These are phyloP conservation scores for Ambrosiella cleistominuta DNA, from an alignment of 2,329 filamentous ascomycete species.

Conservation along the genomic window DNA sequence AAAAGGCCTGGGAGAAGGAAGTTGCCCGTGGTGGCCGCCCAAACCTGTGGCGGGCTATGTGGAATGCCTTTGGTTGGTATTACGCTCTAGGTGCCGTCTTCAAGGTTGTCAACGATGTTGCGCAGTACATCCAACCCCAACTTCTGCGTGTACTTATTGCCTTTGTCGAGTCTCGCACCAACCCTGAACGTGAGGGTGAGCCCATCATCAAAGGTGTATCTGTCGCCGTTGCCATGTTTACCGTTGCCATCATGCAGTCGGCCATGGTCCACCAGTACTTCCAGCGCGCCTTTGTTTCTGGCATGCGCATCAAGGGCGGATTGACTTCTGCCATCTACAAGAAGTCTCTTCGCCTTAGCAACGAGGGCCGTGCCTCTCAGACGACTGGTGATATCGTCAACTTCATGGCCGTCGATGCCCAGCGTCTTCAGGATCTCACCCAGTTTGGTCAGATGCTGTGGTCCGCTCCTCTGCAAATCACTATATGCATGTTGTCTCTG, in stretches of 20 bases:
- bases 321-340: conserved; percentile 81
- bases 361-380: conserved; percentile 76
- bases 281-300: conserved; percentile 81
- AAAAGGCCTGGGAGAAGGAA: conserved; percentile 60
- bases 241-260: conserved; percentile 71
- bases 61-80: conserved; percentile 67
- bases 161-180: conserved; percentile 52
- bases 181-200: conserved; percentile 35
- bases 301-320: conserved; percentile 88
- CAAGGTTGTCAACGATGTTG: conserved; percentile 72
- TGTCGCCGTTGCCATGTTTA: conserved; percentile 85
- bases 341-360: conserved; percentile 78
- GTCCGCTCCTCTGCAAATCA: conserved; percentile 94
- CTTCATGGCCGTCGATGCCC: conserved; percentile 96
- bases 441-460: conserved; percentile 92
- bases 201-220: conserved; percentile 69
- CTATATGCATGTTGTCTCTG: conserved; percentile 84
- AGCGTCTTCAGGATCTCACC: conserved; percentile 82
- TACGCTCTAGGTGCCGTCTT: conserved; percentile 70
- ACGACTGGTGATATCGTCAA: conserved; percentile 97
- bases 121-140: conserved; percentile 84
- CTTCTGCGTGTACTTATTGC: conserved; percentile 66
- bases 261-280: conserved; percentile 90
- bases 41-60: conserved; percentile 64
- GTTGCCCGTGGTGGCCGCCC: conserved; percentile 50